Conservation (phyloP, 1,284 basidiomycete species). For the Irpex rosettiformis region DNA sequence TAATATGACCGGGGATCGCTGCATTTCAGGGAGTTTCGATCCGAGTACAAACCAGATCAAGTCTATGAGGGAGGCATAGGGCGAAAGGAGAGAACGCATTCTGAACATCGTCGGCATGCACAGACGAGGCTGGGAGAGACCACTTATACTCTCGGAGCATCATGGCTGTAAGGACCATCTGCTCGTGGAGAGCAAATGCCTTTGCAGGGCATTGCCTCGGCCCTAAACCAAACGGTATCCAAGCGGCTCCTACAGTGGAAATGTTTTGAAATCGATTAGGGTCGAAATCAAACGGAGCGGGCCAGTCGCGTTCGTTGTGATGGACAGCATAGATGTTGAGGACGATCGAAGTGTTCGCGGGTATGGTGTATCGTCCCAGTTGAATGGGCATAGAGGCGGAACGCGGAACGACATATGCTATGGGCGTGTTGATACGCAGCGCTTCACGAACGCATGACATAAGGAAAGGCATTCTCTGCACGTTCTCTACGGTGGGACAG, state of each 20-base stretch:
- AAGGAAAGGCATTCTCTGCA: neutral
- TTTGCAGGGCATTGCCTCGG: constrained; percentile 2
- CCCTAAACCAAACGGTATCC: constrained; percentile 4
- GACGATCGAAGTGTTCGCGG: neutral
- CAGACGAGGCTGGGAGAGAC: neutral
- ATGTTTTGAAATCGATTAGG: neutral
- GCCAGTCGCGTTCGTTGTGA: neutral
- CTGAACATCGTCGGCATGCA: neutral
- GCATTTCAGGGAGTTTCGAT: no score
- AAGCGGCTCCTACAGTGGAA: neutral
- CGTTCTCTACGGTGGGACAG: neutral
- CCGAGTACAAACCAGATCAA: neutral
- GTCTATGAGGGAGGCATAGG: neutral
- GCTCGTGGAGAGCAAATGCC: constrained; percentile 6
- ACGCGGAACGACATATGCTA: neutral
- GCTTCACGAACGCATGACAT: constrained; percentile 1
- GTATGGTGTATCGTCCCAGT: constrained; percentile 1
- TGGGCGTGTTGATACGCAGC: constrained; percentile 7
- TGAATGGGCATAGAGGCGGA: neutral
- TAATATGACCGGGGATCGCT: no score
- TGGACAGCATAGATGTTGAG: constrained; percentile 7
- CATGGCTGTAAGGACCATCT: neutral
- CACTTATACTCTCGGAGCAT: neutral
- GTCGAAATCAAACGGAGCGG: neutral
- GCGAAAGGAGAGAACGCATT: constrained; percentile 3